A percentile compares a stretch with the other conserved stretches of the same genome.
phyloP scores from a whole-genome alignment of 1,284 basidiomycete genomes.

The Fomes fomentarius region DNA sequence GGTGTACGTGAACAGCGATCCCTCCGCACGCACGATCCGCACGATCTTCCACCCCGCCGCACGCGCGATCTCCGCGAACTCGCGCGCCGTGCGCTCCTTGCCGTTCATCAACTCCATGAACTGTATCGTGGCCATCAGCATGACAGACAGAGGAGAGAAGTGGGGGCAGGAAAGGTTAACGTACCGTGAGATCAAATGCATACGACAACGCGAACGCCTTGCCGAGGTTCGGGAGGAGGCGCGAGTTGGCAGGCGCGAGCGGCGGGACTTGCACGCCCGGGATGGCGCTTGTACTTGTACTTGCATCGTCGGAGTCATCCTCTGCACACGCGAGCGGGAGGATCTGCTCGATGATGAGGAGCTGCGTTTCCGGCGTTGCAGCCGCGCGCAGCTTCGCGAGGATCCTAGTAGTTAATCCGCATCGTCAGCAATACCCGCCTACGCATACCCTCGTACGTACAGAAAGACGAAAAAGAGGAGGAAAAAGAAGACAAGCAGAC shows the following conservation, averaged over 20 bases:
- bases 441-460: no score
- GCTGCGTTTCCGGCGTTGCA: conserved; percentile 51
- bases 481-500: neutral
- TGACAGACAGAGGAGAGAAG: no score
- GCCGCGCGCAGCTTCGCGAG: no score
- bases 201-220: conserved; percentile 4
- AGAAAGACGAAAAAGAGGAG: no score
- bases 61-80: conserved; percentile 46
- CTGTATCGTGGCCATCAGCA: no score
- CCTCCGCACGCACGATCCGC: conserved; percentile 48
- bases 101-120: conserved; percentile 68
- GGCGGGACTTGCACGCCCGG: conserved; percentile 11
- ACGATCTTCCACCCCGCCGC: conserved; percentile 66
- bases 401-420: no score
- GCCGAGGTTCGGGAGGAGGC: conserved; percentile 8
- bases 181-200: conserved; percentile 57
- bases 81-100: conserved; percentile 65
- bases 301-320: conserved; percentile 5
- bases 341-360: conserved; percentile 59
- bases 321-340: conserved; percentile 10
- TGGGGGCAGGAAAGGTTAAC: no score
- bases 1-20: conserved; percentile 32
- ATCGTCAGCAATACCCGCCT: no score
- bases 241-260: conserved; percentile 5
- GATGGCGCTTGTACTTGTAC: conserved; percentile 5